Percentiles rank a stretch among this genome's conserved stretches.
Evolutionary conservation across 331 rosid species (phyloP).

Genomic region (Cucumis variabilis): DNA sequence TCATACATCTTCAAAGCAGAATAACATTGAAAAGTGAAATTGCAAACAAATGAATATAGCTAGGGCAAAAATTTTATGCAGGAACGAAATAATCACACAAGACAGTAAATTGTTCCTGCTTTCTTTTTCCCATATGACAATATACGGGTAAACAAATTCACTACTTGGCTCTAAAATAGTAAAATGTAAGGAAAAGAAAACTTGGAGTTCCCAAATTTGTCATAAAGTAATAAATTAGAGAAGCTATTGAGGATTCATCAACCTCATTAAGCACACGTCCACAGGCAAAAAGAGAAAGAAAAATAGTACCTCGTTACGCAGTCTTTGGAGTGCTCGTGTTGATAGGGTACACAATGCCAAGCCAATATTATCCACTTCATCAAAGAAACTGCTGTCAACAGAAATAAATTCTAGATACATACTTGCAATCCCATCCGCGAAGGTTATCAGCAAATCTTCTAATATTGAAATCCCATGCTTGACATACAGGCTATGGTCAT

Average conservation of each 20-base stretch:
- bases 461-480: conserved; percentile 79
- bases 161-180: not conserved
- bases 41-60: not conserved
- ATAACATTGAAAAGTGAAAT: not conserved
- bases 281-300: not conserved
- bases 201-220: not conserved
- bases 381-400: conserved; percentile 78
- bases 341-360: conserved; percentile 76
- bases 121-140: not conserved
- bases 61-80: not conserved
- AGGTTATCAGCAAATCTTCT: conserved; percentile 86
- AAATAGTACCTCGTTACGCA: conserved; percentile 84
- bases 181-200: not conserved
- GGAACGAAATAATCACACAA: conserved; percentile 14
- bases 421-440: conserved; percentile 89
- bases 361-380: conserved; percentile 63
- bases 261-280: conserved; percentile 13
- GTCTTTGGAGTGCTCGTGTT: conserved; percentile 87
- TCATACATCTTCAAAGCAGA: not conserved
- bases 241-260: not conserved
- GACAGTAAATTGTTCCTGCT: not conserved
- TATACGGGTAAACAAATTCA: not conserved
- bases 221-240: not conserved
- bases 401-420: conserved; percentile 88
- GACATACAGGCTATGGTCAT: conserved; percentile 58